phyloP scores from a whole-genome alignment of 2,329 filamentous ascomycete genomes.

The Neonectria punicea region DNA sequence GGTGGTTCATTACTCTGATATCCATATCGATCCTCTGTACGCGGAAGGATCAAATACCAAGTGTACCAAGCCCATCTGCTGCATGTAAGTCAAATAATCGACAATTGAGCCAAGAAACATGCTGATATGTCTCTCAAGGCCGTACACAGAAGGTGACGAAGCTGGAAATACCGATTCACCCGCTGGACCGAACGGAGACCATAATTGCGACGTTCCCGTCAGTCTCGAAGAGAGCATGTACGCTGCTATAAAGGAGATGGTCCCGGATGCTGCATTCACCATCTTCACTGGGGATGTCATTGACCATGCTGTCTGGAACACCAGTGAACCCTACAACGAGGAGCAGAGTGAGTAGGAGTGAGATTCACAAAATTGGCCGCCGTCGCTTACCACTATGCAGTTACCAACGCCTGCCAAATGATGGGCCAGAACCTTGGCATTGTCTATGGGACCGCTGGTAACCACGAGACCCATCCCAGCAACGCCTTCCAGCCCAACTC shows the following conservation, averaged over 20 bases:
- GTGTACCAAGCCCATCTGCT: conserved; percentile 70
- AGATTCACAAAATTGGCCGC: background rate
- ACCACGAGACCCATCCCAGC: conserved; percentile 66
- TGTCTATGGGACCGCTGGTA: conserved; percentile 65
- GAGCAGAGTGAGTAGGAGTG: conserved; percentile 42
- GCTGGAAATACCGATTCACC: conserved; percentile 60
- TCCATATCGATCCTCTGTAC: conserved; percentile 68
- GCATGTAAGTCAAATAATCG: conserved; percentile 51
- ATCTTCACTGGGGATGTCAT: conserved; percentile 70
- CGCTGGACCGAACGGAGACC: conserved; percentile 63
- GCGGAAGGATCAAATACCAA: conserved; percentile 62
- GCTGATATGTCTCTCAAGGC: conserved; percentile 39
- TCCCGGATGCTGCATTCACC: conserved; percentile 61
- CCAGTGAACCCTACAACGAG: conserved; percentile 48
- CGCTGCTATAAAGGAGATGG: conserved; percentile 57
- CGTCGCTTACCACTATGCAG: conserved; percentile 31
- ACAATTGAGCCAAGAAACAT: no score
- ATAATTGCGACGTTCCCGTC: conserved; percentile 63
- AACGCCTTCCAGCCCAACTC: conserved; percentile 60
- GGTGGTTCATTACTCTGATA: conserved; percentile 69
- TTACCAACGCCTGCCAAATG: conserved; percentile 58
- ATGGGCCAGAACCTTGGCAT: conserved; percentile 56
- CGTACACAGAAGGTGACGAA: conserved; percentile 58
- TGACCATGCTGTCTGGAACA: conserved; percentile 63
- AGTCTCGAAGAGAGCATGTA: conserved; percentile 66